These are phyloP conservation scores for Melanogaster broomeanus DNA, from an alignment of 768 basidiomycete genomes.

Conservation along the genomic window DNA sequence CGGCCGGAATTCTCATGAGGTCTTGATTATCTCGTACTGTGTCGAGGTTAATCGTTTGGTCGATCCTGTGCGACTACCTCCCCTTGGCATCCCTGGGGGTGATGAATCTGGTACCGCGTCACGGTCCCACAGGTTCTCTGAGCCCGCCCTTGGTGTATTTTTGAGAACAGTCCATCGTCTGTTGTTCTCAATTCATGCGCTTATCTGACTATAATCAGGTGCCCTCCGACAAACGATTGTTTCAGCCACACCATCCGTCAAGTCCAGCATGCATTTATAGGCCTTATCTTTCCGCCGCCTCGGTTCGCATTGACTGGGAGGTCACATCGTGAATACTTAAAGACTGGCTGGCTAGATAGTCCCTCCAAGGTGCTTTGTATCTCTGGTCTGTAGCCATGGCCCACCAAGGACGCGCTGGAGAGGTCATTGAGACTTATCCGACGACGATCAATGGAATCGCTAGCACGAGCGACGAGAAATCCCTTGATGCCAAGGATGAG, in stretches of 20 bases:
- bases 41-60: no score
- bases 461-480: conserved; percentile 18
- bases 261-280: background rate
- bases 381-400: conserved; percentile 6
- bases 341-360: conserved; percentile 3
- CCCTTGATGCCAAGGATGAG: conserved; percentile 7
- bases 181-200: background rate
- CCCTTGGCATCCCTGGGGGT: no score
- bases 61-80: no score
- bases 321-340: background rate
- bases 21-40: no score
- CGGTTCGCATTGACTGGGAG: background rate
- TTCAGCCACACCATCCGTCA: background rate
- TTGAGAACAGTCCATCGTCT: background rate
- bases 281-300: background rate
- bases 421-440: background rate
- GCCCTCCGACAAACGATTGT: no score
- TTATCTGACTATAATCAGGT: no score
- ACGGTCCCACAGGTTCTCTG: no score
- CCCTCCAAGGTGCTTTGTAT: background rate
- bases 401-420: background rate
- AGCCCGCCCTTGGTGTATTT: no score
- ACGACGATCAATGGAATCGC: background rate
- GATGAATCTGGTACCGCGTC: no score
- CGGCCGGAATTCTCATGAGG: no score